Conservation (phyloP, 2,329 filamentous ascomycete species). For the Paraconiothyrium sp. region DNA sequence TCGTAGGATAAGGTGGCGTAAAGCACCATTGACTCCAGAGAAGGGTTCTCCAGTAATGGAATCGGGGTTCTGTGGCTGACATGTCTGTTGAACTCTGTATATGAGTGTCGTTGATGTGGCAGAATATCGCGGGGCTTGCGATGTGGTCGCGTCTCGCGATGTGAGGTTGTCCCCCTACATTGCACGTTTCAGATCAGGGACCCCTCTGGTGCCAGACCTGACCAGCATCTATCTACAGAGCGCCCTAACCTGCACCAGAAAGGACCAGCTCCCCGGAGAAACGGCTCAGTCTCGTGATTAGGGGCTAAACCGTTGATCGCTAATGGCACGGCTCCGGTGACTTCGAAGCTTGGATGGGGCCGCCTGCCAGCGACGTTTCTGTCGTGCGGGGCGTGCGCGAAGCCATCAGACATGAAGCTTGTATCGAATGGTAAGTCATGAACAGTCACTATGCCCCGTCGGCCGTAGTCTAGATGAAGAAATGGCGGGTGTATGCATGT, state of each 20-base stretch:
- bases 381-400: no score
- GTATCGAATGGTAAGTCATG: not conserved
- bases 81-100: not conserved
- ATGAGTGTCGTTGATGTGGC: not conserved
- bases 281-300: no score
- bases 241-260: not conserved
- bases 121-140: not conserved
- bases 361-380: no score
- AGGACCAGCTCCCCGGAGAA: not conserved
- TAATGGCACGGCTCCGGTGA: no score
- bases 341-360: no score
- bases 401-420: not conserved
- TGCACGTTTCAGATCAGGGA: slow-evolving; percentile 9
- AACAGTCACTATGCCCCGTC: not conserved
- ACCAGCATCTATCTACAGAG: not conserved
- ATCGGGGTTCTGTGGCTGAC: not conserved
- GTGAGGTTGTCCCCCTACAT: slow-evolving; percentile 2
- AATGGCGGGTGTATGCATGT: slow-evolving; percentile 6
- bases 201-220: not conserved
- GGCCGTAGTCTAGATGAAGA: not conserved
- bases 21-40: slow-evolving; percentile 22
- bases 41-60: slow-evolving; percentile 12
- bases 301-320: no score
- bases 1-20: slow-evolving; percentile 39
- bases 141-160: not conserved